phyloP scores from a whole-genome alignment of 441 rosid genomes.

The Erysimum cheiri region DNA sequence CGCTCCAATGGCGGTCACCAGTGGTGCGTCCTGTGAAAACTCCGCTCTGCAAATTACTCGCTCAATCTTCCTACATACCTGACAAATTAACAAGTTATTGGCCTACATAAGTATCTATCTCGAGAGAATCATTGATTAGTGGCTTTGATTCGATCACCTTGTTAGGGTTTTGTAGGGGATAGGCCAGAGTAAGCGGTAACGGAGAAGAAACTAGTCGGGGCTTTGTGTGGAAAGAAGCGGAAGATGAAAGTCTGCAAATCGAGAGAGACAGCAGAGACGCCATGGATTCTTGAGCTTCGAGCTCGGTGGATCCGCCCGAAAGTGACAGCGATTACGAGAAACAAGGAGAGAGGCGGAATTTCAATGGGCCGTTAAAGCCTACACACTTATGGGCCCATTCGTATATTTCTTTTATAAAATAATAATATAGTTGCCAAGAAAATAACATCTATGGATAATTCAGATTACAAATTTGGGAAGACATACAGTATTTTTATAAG shows the following conservation, averaged over 20 bases:
- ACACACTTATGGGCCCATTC: not conserved
- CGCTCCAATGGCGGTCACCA: constrained; percentile 76
- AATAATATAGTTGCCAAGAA: not conserved
- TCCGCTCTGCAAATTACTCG: constrained; percentile 69
- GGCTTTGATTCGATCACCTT: constrained; percentile 44
- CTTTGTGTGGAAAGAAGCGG: constrained; percentile 27
- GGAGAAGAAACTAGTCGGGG: constrained; percentile 27
- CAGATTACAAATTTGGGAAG: not conserved
- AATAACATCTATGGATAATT: not conserved
- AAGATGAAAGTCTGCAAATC: constrained; percentile 33
- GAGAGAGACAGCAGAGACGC: constrained; percentile 38
- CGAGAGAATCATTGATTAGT: not conserved
- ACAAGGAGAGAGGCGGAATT: not conserved
- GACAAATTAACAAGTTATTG: not conserved
- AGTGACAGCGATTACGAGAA: constrained; percentile 15
- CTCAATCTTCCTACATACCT: constrained; percentile 40
- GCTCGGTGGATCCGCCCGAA: constrained; percentile 23
- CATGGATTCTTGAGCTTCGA: constrained; percentile 24
- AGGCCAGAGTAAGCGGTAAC: constrained; percentile 20
- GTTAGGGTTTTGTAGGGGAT: constrained; percentile 31
- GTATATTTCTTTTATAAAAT: too few species aligned
- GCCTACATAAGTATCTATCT: not conserved
- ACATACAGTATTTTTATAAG: not conserved
- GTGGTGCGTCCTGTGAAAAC: constrained; percentile 72
- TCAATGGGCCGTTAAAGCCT: constrained; percentile 6